These are phyloP conservation scores for Boletus pseudo-olivaceus DNA, from an alignment of 768 basidiomycete species.

Conservation along the genomic window DNA sequence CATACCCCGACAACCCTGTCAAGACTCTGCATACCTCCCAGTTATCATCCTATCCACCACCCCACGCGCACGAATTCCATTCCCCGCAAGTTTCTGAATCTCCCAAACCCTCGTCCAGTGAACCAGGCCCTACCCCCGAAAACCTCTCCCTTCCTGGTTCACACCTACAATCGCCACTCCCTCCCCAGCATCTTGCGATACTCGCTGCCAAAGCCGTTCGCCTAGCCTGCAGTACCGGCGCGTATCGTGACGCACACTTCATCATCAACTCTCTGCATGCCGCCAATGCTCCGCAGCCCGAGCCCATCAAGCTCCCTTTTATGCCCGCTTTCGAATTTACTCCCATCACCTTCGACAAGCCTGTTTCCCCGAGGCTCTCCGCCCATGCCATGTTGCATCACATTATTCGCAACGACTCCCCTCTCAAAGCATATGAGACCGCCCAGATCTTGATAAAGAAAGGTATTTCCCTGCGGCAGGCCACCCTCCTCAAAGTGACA, in stretches of 20 bases:
- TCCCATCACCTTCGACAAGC: slow-evolving; percentile 45
- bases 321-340: slow-evolving; percentile 33
- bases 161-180: background rate
- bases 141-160: background rate
- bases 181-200: slow-evolving; percentile 15
- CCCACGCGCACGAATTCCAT: background rate
- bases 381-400: slow-evolving; percentile 65
- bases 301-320: slow-evolving; percentile 19
- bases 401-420: slow-evolving; percentile 50
- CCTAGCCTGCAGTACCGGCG: slow-evolving; percentile 39
- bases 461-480: slow-evolving; percentile 47
- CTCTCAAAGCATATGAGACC: slow-evolving; percentile 45
- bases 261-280: slow-evolving; percentile 57
- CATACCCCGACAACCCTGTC: background rate
- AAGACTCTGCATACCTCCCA: background rate
- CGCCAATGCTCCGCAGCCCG: slow-evolving; percentile 24
- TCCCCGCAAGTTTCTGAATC: background rate
- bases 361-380: slow-evolving; percentile 56
- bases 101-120: background rate
- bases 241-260: slow-evolving; percentile 48
- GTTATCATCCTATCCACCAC: background rate
- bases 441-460: slow-evolving; percentile 50
- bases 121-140: background rate
- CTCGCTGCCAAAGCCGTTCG: slow-evolving; percentile 53
- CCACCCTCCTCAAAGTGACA: slow-evolving; percentile 46